Evolutionary conservation across 2,329 filamentous ascomycete genomes (phyloP).

Genomic region (Pseudocercospora fijiensis): DNA sequence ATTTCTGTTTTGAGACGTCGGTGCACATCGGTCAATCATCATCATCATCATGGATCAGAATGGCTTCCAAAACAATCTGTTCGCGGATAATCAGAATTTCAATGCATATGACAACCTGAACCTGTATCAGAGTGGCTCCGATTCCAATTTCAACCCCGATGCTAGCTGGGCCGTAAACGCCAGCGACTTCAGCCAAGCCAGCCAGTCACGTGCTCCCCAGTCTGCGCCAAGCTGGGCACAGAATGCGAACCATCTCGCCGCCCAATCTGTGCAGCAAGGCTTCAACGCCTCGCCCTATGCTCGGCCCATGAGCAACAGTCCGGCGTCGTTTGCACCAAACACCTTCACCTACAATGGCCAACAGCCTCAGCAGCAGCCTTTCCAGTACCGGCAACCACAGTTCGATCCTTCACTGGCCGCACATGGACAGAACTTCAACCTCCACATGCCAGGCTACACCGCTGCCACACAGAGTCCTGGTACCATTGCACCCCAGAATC

Average conservation of each 20-base stretch:
- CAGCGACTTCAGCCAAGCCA: constrained; percentile 26
- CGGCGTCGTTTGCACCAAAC: constrained; percentile 30
- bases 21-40: constrained; percentile 10
- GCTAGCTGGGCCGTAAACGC: constrained; percentile 38
- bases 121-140: constrained; percentile 31
- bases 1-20: constrained; percentile 9
- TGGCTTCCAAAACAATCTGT: constrained; percentile 33
- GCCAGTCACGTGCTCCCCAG: constrained; percentile 33
- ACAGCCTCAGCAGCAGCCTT: constrained; percentile 22
- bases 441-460: constrained; percentile 15
- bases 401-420: constrained; percentile 28
- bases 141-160: constrained; percentile 31
- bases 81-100: constrained; percentile 32
- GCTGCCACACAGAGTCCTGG: constrained; percentile 21
- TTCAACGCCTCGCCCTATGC: constrained; percentile 28
- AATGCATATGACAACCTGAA: constrained; percentile 34
- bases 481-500: constrained; percentile 37
- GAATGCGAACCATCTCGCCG: constrained; percentile 30
- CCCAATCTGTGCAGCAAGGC: constrained; percentile 20
- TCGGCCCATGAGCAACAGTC: constrained; percentile 32
- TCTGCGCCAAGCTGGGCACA: constrained; percentile 29
- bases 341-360: constrained; percentile 28
- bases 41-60: constrained; percentile 21
- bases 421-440: constrained; percentile 26
- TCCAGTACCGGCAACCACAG: constrained; percentile 27